Conservation (phyloP, 2,329 filamentous ascomycete species). For the Cephalotrichum gorgonifer region DNA sequence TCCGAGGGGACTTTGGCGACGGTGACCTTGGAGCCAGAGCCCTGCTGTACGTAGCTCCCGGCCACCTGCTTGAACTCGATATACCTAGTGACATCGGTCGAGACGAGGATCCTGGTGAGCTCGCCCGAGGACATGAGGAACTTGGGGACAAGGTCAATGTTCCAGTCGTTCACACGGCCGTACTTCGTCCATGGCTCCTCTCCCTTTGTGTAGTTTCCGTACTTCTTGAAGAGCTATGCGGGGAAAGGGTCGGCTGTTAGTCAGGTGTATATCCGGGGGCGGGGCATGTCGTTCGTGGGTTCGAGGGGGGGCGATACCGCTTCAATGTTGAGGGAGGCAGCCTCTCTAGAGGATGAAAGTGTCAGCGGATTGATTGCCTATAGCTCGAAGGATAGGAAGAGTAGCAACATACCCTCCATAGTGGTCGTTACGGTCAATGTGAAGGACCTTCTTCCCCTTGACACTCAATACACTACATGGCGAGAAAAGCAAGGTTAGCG, state of each 20-base stretch:
- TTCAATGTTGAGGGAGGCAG: constrained; percentile 94
- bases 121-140: constrained; percentile 98
- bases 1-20: constrained; percentile 96
- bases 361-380: constrained; percentile 16
- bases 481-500: not conserved
- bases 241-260: constrained; percentile 6
- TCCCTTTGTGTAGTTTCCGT: constrained; percentile 68
- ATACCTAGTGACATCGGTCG: constrained; percentile 82
- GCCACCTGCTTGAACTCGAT: constrained; percentile 92
- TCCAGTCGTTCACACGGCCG: constrained; percentile 95
- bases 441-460: constrained; percentile 97
- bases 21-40: constrained; percentile 69
- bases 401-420: constrained; percentile 73
- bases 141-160: constrained; percentile 97
- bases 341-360: constrained; percentile 47
- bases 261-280: no score
- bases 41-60: constrained; percentile 93
- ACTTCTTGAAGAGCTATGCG: constrained; percentile 91
- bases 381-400: constrained; percentile 1
- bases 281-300: constrained; percentile 4
- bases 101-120: constrained; percentile 95
- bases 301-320: constrained; percentile 45
- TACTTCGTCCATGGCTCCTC: constrained; percentile 98
- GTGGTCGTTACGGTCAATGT: constrained; percentile 97
- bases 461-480: constrained; percentile 75